A percentile compares a stretch with the other conserved stretches of the same genome.
Evolutionary conservation across 306 rosid species (phyloP).

Genomic region (Lithocarpus polystachyus): DNA sequence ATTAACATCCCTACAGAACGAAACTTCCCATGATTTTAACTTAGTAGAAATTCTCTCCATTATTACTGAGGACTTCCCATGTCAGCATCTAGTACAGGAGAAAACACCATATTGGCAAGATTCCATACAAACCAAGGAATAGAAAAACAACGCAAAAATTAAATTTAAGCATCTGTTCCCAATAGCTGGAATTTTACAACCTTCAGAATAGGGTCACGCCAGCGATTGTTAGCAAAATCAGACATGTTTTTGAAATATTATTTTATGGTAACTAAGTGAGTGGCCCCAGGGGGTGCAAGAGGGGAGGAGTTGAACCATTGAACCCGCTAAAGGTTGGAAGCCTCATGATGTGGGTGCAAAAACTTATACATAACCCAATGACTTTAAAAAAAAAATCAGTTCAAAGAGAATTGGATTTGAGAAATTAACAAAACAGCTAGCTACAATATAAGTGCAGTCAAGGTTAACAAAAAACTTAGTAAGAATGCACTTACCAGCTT

Average conservation of each 20-base stretch:
- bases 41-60: neutral
- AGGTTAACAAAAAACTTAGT: constrained; percentile 12
- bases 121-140: neutral
- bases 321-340: no score
- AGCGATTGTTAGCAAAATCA: no score
- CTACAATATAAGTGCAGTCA: constrained; percentile 6
- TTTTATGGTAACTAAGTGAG: no score
- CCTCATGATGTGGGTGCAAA: no score
- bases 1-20: neutral
- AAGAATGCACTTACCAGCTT: constrained; percentile 67
- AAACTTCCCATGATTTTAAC: neutral
- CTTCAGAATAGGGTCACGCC: no score
- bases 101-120: neutral
- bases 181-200: no score
- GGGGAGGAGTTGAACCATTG: no score
- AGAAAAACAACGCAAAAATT: neutral
- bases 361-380: no score
- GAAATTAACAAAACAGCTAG: constrained; percentile 9
- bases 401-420: neutral
- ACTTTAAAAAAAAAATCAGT: neutral
- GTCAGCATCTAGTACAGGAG: neutral
- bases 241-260: no score
- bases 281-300: no score
- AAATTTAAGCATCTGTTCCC: no score
- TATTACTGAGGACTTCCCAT: neutral